phyloP scores from a whole-genome alignment of 768 basidiomycete species.

The Sutorius australiensis region DNA sequence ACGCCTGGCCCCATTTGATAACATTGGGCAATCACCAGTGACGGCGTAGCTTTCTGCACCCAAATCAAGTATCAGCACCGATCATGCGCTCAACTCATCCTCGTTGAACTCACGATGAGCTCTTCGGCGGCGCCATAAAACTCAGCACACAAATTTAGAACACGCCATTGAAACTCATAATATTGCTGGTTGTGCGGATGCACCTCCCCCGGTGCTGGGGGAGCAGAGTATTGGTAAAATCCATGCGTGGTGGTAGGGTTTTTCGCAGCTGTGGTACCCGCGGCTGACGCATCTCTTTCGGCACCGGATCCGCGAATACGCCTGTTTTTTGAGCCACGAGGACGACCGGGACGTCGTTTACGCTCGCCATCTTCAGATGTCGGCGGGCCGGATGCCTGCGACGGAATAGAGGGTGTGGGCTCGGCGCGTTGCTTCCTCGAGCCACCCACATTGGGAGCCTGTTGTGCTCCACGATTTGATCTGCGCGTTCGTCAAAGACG shows the following conservation, averaged over 20 bases:
- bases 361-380: constrained; percentile 37
- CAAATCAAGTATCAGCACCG: constrained; percentile 7
- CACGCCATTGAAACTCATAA: constrained; percentile 85
- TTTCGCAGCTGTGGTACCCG: constrained; percentile 24
- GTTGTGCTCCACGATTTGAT: constrained; percentile 21
- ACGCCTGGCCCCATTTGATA: constrained; percentile 68
- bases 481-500: constrained; percentile 12
- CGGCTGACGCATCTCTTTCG: constrained; percentile 21
- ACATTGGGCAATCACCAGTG: constrained; percentile 74
- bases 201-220: constrained; percentile 44
- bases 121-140: constrained; percentile 86
- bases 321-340: constrained; percentile 75
- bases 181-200: constrained; percentile 71
- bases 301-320: constrained; percentile 39
- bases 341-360: constrained; percentile 76
- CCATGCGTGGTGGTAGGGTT: constrained; percentile 33
- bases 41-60: constrained; percentile 52
- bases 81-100: constrained; percentile 5
- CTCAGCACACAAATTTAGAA: constrained; percentile 76
- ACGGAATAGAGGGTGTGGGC: constrained; percentile 28
- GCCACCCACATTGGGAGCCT: constrained; percentile 10
- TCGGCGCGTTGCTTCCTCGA: constrained; percentile 19
- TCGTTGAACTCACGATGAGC: constrained; percentile 57
- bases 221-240: constrained; percentile 44
- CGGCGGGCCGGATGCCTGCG: constrained; percentile 18